Evolutionary conservation across 2,329 filamentous ascomycete species (phyloP).

Genomic region (Fusarium bulbicola): DNA sequence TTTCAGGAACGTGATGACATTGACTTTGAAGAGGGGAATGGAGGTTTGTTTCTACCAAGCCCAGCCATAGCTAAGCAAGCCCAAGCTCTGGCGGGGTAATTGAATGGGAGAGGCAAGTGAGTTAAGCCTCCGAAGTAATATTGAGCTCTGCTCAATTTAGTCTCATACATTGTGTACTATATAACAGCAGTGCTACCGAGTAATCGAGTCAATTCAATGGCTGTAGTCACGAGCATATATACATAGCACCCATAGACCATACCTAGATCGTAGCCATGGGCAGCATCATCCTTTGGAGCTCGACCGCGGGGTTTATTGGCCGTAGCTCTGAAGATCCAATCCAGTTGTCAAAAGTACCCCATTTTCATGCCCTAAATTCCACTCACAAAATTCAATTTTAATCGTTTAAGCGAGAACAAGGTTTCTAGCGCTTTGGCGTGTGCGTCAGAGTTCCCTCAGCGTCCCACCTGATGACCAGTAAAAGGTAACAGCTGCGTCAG

Average conservation of each 20-base stretch:
- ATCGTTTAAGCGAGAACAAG: constrained; percentile 30
- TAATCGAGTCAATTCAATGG: background rate
- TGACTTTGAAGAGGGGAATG: background rate
- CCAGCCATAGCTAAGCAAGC: constrained; percentile 20
- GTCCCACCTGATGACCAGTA: constrained; percentile 23
- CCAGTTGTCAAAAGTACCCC: background rate
- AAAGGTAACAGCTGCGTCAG: constrained; percentile 3
- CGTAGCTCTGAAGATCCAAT: background rate
- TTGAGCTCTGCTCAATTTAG: background rate
- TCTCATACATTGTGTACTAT: constrained; percentile 4
- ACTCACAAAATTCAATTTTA: constrained; percentile 32
- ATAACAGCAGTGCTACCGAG: background rate
- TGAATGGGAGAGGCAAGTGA: background rate
- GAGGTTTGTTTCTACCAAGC: constrained; percentile 9
- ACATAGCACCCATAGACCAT: background rate
- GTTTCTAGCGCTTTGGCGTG: constrained; percentile 18
- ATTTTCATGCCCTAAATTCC: constrained; percentile 34
- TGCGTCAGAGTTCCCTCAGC: constrained; percentile 34
- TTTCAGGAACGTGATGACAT: background rate
- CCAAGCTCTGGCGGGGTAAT: constrained; percentile 38
- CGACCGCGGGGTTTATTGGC: constrained; percentile 18
- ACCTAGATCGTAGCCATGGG: background rate
- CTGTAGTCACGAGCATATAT: background rate
- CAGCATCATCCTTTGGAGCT: constrained; percentile 4
- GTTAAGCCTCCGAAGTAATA: background rate